Base-by-base conservation (phyloP, 192 early-diverging fungal genomes). In the Podila clonocystis region DNA sequence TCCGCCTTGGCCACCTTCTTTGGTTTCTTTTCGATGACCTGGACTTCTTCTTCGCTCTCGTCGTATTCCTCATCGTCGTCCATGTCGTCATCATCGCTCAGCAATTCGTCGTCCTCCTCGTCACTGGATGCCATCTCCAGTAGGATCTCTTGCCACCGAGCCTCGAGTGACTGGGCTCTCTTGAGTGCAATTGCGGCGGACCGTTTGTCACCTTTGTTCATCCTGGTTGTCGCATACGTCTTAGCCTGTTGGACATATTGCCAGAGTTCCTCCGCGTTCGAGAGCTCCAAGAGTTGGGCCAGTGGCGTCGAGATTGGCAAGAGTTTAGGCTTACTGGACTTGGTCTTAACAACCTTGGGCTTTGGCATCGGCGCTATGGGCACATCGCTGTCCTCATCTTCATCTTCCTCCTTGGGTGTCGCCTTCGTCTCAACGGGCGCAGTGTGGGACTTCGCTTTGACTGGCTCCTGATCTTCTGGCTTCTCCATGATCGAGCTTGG, bases 121-220 rank as follows among this genome's bases (percentile, higher is more conserved):
- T 73, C 77, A 31, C 77, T 80, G 6, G 77, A 80, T 2, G 70
- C 77, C 71, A 80, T 63, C 67, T 80, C 77, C 26, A 80, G 22
- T 66, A 80, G 28, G 29, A 80, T 48, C 57, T 80, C 77, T 20
- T 73, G 77, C 77, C 77, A 80, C 0, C 71, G 59, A 5, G 77
- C 49, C 77, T 80, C 77, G 6, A 80, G 62, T 0, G 77, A 65
- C 36, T 80, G 70, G 2, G 77, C 70, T 31, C 77, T 65, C 70
- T 80, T 80, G 15, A 80, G 58, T 3, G 77, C 70, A 29, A 73
- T 80, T 9, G 77, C 59, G 13, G 77, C 77, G 0, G 77, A 80
- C 13, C 71, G 61, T 50, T 80, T 80, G 33, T 80, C 77, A 2
- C 77, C 70, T 55, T 80, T 80, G 71, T 73, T 80, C 77, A 80